Percentiles rank a stretch among this genome's conserved stretches.
Conservation (phyloP, 345 rosid genomes). For the Aquilaria malaccensis region DNA sequence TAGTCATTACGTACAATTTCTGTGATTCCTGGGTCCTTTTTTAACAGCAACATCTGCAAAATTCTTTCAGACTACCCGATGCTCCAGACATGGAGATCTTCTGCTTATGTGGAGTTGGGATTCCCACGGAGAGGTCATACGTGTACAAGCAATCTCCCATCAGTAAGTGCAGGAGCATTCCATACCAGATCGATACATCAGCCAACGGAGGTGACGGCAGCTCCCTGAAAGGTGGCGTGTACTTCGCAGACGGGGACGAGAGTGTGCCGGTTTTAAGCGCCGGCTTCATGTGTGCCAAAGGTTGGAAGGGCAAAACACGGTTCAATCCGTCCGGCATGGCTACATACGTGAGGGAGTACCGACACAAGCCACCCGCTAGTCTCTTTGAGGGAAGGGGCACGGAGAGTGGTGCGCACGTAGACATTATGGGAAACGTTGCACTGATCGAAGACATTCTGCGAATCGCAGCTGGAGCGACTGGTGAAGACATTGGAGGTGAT, state of each 20-base stretch:
- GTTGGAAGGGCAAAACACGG: slow-evolving; percentile 65
- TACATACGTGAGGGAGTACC: slow-evolving; percentile 44
- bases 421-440: slow-evolving; percentile 62
- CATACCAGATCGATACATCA: slow-evolving; percentile 50
- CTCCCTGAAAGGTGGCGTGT: slow-evolving; percentile 48
- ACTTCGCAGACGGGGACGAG: slow-evolving; percentile 50
- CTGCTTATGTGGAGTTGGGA: slow-evolving; percentile 61
- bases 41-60: not conserved
- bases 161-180: slow-evolving; percentile 50
- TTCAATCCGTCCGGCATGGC: slow-evolving; percentile 58
- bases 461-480: slow-evolving; percentile 53
- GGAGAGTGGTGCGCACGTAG: slow-evolving; percentile 59
- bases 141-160: slow-evolving; percentile 44
- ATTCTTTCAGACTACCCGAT: slow-evolving; percentile 46
- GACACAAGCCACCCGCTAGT: slow-evolving; percentile 44
- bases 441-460: slow-evolving; percentile 59
- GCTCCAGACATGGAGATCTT: slow-evolving; percentile 73
- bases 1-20: not conserved
- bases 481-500: slow-evolving; percentile 57
- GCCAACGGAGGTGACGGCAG: slow-evolving; percentile 31
- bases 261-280: slow-evolving; percentile 60
- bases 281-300: slow-evolving; percentile 71
- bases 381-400: slow-evolving; percentile 50
- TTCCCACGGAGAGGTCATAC: slow-evolving; percentile 65
- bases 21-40: not conserved